phyloP scores from a whole-genome alignment of 768 basidiomycete genomes.

The Nevesoporus exiguus region DNA sequence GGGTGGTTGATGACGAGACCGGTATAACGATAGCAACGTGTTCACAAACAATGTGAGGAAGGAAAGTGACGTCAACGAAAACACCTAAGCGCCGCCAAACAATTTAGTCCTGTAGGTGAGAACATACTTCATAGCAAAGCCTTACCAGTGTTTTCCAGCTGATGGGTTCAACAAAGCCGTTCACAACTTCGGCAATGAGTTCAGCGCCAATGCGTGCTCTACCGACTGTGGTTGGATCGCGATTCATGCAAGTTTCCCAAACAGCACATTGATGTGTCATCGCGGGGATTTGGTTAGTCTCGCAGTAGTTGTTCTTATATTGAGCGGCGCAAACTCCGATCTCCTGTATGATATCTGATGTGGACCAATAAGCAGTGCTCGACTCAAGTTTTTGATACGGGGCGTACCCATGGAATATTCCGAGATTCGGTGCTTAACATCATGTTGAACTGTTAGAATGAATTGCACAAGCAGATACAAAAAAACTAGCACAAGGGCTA shows the following conservation, averaged over 20 bases:
- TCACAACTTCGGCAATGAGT: slow-evolving; percentile 93
- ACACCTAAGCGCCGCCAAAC: slow-evolving; percentile 43
- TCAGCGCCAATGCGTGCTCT: slow-evolving; percentile 90
- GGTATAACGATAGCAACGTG: slow-evolving; percentile 73
- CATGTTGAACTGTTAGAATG: slow-evolving; percentile 84
- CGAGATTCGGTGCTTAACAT: slow-evolving; percentile 82
- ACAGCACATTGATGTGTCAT: slow-evolving; percentile 82
- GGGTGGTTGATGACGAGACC: slow-evolving; percentile 55
- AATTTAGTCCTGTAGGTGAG: slow-evolving; percentile 20
- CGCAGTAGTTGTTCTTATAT: slow-evolving; percentile 82
- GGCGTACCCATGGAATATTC: slow-evolving; percentile 82
- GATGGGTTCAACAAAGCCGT: slow-evolving; percentile 95
- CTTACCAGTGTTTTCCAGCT: slow-evolving; percentile 95
- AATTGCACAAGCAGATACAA: slow-evolving; percentile 84
- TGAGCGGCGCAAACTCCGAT: slow-evolving; percentile 82
- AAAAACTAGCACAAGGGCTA: slow-evolving; percentile 76
- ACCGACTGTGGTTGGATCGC: slow-evolving; percentile 86
- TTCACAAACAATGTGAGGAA: slow-evolving; percentile 82
- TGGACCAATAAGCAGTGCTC: slow-evolving; percentile 18
- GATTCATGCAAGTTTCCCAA: slow-evolving; percentile 95
- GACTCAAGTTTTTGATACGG: slow-evolving; percentile 9
- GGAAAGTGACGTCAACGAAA: slow-evolving; percentile 70
- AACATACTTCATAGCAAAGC: slow-evolving; percentile 6
- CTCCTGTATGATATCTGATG: slow-evolving; percentile 84
- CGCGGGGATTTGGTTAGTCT: slow-evolving; percentile 71